A percentile compares a stretch with the other conserved stretches of the same genome.
These are phyloP conservation scores for Trebouxia sp. DNA, from an alignment of 139 green algal species.

Conservation along the genomic window DNA sequence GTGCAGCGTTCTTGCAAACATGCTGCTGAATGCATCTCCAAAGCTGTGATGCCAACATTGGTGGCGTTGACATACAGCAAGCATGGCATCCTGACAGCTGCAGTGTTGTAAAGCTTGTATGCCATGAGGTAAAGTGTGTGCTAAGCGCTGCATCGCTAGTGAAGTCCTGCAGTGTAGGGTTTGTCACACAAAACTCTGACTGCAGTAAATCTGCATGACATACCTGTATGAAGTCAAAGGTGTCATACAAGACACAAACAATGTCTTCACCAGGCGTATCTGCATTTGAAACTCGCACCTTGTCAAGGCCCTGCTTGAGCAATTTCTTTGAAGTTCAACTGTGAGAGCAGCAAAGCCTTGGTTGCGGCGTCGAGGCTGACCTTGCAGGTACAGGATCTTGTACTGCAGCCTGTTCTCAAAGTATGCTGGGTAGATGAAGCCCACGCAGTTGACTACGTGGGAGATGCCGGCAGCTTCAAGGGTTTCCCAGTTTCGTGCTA, in stretches of 20 bases:
- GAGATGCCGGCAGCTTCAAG: constrained; percentile 80
- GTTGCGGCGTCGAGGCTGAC: constrained; percentile 40
- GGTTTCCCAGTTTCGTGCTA: constrained; percentile 76
- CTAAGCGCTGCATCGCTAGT: no score
- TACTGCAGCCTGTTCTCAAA: constrained; percentile 86
- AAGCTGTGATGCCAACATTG: no score
- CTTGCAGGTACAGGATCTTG: constrained; percentile 88
- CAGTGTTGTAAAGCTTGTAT: no score
- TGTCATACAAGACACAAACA: constrained; percentile 87
- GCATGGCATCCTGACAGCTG: no score
- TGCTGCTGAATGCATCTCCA: neutral
- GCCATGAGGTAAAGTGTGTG: no score
- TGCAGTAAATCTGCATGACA: no score
- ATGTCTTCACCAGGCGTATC: constrained; percentile 93
- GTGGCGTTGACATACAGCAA: no score
- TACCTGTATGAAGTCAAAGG: constrained; percentile 93
- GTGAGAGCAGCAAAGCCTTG: neutral
- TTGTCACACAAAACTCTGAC: no score
- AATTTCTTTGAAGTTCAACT: neutral
- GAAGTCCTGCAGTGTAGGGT: no score
- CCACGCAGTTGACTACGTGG: constrained; percentile 97
- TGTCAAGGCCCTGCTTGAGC: no score
- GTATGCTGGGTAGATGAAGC: constrained; percentile 87
- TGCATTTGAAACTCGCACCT: constrained; percentile 31
- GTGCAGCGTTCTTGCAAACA: neutral